Evolutionary conservation across 108 stramenopile species (phyloP), one percentile per base, ranked within the genome.

Genomic region (Aurantiochytrium sp.): DNA sequence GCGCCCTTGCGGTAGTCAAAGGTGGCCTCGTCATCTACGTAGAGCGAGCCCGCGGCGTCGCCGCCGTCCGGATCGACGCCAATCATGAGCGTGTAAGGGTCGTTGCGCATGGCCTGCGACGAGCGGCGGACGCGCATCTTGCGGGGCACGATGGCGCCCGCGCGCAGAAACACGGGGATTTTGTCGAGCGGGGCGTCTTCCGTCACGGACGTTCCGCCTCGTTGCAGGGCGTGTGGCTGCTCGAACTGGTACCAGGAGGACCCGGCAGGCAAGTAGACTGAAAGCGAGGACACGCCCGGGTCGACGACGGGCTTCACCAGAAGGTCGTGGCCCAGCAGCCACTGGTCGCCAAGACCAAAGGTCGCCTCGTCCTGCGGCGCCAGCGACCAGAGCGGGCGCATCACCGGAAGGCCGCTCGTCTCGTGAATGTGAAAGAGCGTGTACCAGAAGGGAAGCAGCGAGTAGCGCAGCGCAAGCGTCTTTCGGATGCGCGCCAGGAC

Each of bases 401-500:
- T 98, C n/a, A 97, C 96, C 22, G 99, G 99, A 96, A 97, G 94
- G 21, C 99, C 99, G 31, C 91, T 92, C 6, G 88, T 86, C 41
- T 93, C 92, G 24, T 97, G 95, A 86, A 95, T 93, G 41, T 93
- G 91, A 86, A 98, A 98, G 36, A 95, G 85, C 55, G 97, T 97
- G 91, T 99, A 99, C 97, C 97, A 98, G 89, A 92, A 97, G 0
- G 99, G 99, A 41, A 99, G 93, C 27, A 99, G 90, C 5, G 97
- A 95, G 93, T 99, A 99, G 19, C 99, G 93, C 22, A 93, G 93
- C 95, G 97, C 93, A 24, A 97, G 94, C 54, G 95, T 95, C 48
- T 91, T 86, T 54, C 98, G 95, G 30, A 97, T 90, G 37, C 94
- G 90, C 45, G 86, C 88, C 89, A 97, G 94, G 4, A 93, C 93